phyloP scores from a whole-genome alignment of 1,284 basidiomycete species.

The Athelia psychrophila region DNA sequence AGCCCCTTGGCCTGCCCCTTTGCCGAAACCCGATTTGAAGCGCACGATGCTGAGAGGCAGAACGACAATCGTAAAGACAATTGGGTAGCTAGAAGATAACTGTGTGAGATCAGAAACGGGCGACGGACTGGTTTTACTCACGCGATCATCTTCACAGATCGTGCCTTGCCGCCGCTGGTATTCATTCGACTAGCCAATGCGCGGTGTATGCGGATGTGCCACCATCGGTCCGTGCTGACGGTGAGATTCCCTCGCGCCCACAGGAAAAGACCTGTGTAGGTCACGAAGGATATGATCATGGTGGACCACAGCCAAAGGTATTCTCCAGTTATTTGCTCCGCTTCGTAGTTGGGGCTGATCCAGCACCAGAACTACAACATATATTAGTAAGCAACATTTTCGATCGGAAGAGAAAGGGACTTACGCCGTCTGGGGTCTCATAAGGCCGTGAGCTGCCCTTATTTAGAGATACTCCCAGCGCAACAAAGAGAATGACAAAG shows the following conservation, averaged over 20 bases:
- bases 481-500: constrained; percentile 14
- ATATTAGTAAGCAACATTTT: constrained; percentile 11
- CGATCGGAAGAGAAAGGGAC: background rate
- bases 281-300: background rate
- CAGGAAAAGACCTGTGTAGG: background rate
- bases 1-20: too few species aligned
- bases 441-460: background rate
- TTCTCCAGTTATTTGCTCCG: background rate
- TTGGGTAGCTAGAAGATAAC: constrained; percentile 14
- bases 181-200: background rate
- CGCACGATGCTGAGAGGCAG: constrained; percentile 15
- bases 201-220: background rate
- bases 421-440: background rate
- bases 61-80: too few species aligned
- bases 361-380: constrained; percentile 5
- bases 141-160: background rate
- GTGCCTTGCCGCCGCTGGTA: background rate
- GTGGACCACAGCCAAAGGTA: background rate
- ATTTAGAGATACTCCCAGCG: constrained; percentile 2
- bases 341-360: background rate
- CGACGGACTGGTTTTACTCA: background rate
- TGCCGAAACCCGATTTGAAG: constrained; percentile 9
- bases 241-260: background rate
- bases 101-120: background rate
- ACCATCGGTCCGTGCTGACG: background rate